Evolutionary conservation across 2,329 filamentous ascomycete genomes (phyloP).

Genomic region (Fusarium duplospermum): DNA sequence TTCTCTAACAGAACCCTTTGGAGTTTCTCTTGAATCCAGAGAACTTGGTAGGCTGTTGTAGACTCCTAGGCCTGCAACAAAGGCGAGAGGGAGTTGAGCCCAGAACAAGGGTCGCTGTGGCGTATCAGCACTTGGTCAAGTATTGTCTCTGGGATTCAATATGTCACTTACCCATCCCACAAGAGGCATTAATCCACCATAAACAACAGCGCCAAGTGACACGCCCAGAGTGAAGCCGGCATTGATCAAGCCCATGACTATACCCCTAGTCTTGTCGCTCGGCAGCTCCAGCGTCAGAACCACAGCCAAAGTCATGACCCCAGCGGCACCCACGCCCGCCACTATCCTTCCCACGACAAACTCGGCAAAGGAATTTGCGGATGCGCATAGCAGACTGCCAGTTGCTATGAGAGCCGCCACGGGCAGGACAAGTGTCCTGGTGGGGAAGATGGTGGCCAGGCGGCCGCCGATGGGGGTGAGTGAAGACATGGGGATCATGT

Average conservation of each 20-base stretch:
- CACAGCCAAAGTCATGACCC: constrained; percentile 77
- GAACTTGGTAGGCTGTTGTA: constrained; percentile 72
- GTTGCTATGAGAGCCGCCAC: constrained; percentile 68
- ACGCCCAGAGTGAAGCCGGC: constrained; percentile 78
- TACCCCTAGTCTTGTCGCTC: constrained; percentile 72
- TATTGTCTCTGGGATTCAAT: background rate
- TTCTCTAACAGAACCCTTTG: constrained; percentile 51
- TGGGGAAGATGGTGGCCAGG: constrained; percentile 79
- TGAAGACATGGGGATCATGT: constrained; percentile 71
- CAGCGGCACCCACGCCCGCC: constrained; percentile 76
- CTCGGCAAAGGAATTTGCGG: constrained; percentile 65
- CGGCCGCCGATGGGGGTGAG: constrained; percentile 78
- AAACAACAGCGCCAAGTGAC: constrained; percentile 76
- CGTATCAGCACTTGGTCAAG: constrained; percentile 9
- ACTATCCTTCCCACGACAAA: constrained; percentile 78
- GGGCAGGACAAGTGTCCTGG: constrained; percentile 72
- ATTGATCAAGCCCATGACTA: constrained; percentile 81
- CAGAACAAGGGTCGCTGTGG: constrained; percentile 77
- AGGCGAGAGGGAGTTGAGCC: constrained; percentile 73
- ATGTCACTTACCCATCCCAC: constrained; percentile 75
- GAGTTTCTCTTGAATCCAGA: constrained; percentile 14
- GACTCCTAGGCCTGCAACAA: constrained; percentile 71
- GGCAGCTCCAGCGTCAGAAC: constrained; percentile 83
- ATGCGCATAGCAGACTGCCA: constrained; percentile 74
- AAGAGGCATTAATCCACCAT: constrained; percentile 70